Evolutionary conservation across 2,329 filamentous ascomycete genomes (phyloP), one percentile per base, ranked within the genome.

Genomic region (Teratosphaeria destructans): DNA sequence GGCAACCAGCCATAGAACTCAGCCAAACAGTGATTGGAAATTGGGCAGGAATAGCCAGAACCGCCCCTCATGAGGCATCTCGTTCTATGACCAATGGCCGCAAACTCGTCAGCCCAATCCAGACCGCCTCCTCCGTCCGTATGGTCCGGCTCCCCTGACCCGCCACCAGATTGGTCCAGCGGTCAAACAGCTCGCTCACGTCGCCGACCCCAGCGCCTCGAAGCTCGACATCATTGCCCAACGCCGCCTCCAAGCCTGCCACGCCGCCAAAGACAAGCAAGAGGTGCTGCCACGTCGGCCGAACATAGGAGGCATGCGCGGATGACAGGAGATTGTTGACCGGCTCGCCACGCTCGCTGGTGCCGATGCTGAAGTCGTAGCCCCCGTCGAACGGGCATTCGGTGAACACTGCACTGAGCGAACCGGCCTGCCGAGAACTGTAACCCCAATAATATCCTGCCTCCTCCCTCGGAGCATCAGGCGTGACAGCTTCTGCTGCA

Each of bases 401-500:
- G 3, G 89, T 91, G 68, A 93, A 91, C 7, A 95, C 84, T 5
- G 81, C 77, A 5, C 88, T 88, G 5, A 95, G 79, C 2, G 83
- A 86, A 4, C 74, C 68, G 39, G 85, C 85, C 62, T 81, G 83
- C 29, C 90, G 83, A 3, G 91, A 84, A 8, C 77, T 81, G 72
- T 88, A 95, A 54, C 90, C 90, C 90, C 90, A 95, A 75, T 92
- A 95, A 74, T 90, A 94, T 0, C 90, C 90, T 1, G 79, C 83
- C 63, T 91, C 84, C 57, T 87, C 86, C 60, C 90, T 82, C 0
- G 90, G 90, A 3, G 81, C 76, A 29, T 82, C 78, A 0, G 89
- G 88, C 39, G 85, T 79, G 2, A 93, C 85, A 16, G 86, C 82
- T 58, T 85, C 80, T 0, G 82, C 84, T 2, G 68, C 65, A 3